A percentile compares a stretch with the other conserved stretches of the same genome.
These are phyloP conservation scores for Tuber brumale DNA, from an alignment of 495 filamentous ascomycete species.

Conservation along the genomic window DNA sequence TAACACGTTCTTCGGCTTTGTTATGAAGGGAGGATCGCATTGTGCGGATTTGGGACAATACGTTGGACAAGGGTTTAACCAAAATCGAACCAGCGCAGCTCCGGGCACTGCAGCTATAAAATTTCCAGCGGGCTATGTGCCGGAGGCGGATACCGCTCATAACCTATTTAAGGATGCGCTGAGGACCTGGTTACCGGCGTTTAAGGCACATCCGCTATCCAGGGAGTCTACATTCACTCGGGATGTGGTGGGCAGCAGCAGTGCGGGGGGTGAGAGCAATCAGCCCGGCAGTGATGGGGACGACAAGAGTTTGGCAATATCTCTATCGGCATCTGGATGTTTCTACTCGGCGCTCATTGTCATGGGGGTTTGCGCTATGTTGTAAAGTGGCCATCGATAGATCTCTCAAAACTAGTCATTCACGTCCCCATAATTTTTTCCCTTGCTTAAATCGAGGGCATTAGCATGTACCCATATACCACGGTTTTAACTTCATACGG, in stretches of 20 bases:
- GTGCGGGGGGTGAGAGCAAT: not conserved
- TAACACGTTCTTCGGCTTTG: conserved; percentile 20
- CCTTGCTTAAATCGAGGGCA: not conserved
- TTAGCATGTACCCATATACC: not conserved
- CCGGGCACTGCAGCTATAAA: not conserved
- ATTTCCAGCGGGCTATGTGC: not conserved
- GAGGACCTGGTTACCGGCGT: conserved; percentile 27
- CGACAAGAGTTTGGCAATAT: not conserved
- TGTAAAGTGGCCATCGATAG: not conserved
- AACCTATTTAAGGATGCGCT: conserved; percentile 29
- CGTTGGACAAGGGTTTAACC: not conserved
- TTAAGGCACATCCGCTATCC: conserved; percentile 13
- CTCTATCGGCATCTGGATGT: not conserved
- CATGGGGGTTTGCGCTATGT: not conserved
- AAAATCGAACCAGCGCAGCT: not conserved
- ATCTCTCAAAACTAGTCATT: not conserved
- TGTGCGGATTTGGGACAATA: conserved; percentile 21
- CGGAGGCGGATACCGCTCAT: conserved; percentile 20
- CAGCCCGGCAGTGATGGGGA: not conserved
- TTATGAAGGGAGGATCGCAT: conserved; percentile 23
- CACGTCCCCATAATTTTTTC: not conserved
- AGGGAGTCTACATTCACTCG: not conserved
- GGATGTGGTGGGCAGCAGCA: not conserved
- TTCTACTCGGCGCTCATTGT: not conserved
- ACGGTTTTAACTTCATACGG: not conserved